Evolutionary conservation across 441 rosid genomes (phyloP), one percentile per base, ranked within the genome.

Genomic region (Gossypium trilobum): DNA sequence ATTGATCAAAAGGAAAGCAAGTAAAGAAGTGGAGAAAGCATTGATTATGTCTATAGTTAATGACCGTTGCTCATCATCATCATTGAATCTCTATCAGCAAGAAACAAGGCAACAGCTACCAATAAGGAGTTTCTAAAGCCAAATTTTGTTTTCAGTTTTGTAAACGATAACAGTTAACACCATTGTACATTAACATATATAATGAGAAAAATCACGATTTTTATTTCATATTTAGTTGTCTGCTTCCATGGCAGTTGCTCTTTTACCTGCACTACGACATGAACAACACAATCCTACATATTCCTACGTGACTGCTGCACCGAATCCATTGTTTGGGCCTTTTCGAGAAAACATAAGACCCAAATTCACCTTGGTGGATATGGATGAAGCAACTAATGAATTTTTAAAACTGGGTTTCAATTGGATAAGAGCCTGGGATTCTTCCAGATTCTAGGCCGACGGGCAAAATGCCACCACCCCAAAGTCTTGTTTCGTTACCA

Each of bases 11-110:
- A 3, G 70, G 51, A 2, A 11, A 14, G 36, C 46, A 4, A 60
- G 17, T 48, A 48, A 48, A n/a, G 79, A 77, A 13, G 55, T 60
- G 4, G 77, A 71, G 66, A 79, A 77, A 65, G 80, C 79, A 13
- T 5, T 79, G 57, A 73, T 79, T 3, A 20, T 75, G 68, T 73
- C 81, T 14, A 23, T 78, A 6, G 68, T 48, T 11, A 44, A 19
- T 5, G 42, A 50, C 46, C 29, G 33, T 7, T 56, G 78, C 64
- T 51, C 68, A 14, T 55, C 23, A 10, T 42, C 59, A 31, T 31
- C 59, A 31, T 31, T 54, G 36, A 31, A 55, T 52, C 60, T 14
- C 48, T 17, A 46, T 44, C 68, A 33, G 11, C 73, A 69, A 29
- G 62, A n/a, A 69, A 52, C 27, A 17, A 69, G 14, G 29, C 46